Percentiles rank a stretch among this genome's conserved stretches.
phyloP scores from a whole-genome alignment of 2,329 filamentous ascomycete species.

The Fusarium albidum region DNA sequence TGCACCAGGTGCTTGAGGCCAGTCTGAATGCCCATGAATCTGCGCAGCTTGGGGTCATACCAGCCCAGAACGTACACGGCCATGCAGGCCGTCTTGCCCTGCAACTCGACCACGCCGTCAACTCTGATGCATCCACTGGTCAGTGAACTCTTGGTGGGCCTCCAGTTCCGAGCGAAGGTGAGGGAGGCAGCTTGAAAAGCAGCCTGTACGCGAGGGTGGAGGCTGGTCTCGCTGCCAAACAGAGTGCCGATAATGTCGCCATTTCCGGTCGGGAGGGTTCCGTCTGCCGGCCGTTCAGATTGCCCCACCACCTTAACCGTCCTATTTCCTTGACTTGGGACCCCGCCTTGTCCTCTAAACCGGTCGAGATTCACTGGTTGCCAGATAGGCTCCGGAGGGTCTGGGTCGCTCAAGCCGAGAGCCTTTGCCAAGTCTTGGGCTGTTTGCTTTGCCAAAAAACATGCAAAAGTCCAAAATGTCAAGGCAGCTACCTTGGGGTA shows the following conservation, averaged over 20 bases:
- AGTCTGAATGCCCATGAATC: constrained; percentile 52
- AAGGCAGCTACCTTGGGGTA: constrained; percentile 62
- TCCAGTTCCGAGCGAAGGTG: constrained; percentile 57
- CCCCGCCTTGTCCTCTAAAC: constrained; percentile 36
- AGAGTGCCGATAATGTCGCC: constrained; percentile 40
- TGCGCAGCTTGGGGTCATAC: constrained; percentile 64
- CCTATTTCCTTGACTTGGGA: constrained; percentile 37
- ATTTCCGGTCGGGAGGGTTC: constrained; percentile 36
- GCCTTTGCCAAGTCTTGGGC: constrained; percentile 52
- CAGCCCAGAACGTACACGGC: constrained; percentile 61
- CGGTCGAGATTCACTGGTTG: constrained; percentile 43
- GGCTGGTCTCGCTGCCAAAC: constrained; percentile 41
- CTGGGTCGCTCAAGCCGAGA: constrained; percentile 51
- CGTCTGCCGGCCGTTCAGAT: constrained; percentile 35
- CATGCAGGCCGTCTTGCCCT: constrained; percentile 55
- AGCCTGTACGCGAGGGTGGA: constrained; percentile 46
- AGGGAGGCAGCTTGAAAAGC: constrained; percentile 45
- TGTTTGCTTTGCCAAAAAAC: constrained; percentile 56
- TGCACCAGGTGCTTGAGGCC: constrained; percentile 54
- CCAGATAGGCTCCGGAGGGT: constrained; percentile 42
- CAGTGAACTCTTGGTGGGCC: constrained; percentile 51
- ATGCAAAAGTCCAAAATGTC: constrained; percentile 61
- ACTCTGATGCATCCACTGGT: constrained; percentile 61
- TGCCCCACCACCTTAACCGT: constrained; percentile 36
- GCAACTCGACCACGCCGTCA: constrained; percentile 63